Evolutionary conservation across 257 asterid genomes (phyloP).

Genomic region (Fraxinus cuspidata): DNA sequence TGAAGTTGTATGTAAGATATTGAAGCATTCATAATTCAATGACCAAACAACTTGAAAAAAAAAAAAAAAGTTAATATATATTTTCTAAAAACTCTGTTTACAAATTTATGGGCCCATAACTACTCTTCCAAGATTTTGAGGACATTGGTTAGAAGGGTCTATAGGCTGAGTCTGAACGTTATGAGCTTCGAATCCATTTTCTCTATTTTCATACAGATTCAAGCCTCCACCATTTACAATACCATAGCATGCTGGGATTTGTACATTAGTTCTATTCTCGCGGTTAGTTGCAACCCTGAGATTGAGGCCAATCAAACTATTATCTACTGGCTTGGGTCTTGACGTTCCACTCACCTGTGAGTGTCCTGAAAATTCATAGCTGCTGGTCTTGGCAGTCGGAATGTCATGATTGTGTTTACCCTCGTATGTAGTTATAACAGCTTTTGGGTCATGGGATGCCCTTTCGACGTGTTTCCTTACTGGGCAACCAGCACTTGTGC

Average conservation of each 20-base stretch:
- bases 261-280: slow-evolving; percentile 43
- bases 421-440: slow-evolving; percentile 96
- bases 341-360: slow-evolving; percentile 40
- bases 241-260: slow-evolving; percentile 49
- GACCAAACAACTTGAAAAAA: background rate
- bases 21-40: background rate
- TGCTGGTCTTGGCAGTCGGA: slow-evolving; percentile 68
- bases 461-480: slow-evolving; percentile 97
- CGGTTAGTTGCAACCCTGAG: slow-evolving; percentile 80
- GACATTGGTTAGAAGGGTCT: slow-evolving; percentile 49
- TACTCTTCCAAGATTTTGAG: slow-evolving; percentile 58
- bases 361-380: slow-evolving; percentile 58
- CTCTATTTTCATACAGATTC: slow-evolving; percentile 54
- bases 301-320: slow-evolving; percentile 65
- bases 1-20: background rate
- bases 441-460: slow-evolving; percentile 97
- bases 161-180: slow-evolving; percentile 48
- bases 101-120: slow-evolving; percentile 50
- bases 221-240: slow-evolving; percentile 49
- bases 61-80: background rate
- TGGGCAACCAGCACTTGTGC: slow-evolving; percentile 89
- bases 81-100: background rate
- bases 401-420: slow-evolving; percentile 96
- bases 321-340: slow-evolving; percentile 53
- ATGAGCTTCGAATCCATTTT: slow-evolving; percentile 42